Percentiles rank a stretch among this genome's conserved stretches.
Conservation (phyloP, 352 stramenopile species). For the Globisporangium megalacanthum region DNA sequence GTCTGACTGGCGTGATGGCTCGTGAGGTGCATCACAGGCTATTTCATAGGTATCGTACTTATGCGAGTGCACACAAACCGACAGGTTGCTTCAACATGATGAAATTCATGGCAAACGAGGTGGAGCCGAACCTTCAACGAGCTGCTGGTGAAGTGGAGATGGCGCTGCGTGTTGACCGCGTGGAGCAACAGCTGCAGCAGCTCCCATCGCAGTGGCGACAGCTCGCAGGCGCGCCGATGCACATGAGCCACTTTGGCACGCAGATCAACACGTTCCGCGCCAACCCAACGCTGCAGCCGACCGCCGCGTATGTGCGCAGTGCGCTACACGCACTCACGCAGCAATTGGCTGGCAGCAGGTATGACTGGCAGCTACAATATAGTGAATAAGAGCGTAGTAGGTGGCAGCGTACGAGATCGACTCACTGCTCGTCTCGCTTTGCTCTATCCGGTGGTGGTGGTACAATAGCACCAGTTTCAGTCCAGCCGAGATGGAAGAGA, state of each 20-base stretch:
- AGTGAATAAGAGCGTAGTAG: too few relatives aligned
- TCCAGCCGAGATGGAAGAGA: slow-evolving; percentile 36
- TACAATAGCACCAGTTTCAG: slow-evolving; percentile 21
- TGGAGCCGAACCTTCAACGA: background rate
- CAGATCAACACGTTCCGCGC: slow-evolving; percentile 61
- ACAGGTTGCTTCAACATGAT: background rate
- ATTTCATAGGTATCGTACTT: background rate
- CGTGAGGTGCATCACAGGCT: too few relatives aligned
- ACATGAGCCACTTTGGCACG: slow-evolving; percentile 55
- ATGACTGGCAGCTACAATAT: background rate
- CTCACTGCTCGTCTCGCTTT: too few relatives aligned
- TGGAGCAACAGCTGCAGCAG: slow-evolving; percentile 51
- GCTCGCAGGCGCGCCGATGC: slow-evolving; percentile 44
- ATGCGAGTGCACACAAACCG: too few relatives aligned
- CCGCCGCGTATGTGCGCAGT: slow-evolving; percentile 36
- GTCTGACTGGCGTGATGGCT: background rate
- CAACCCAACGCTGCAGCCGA: slow-evolving; percentile 42
- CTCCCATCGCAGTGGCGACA: slow-evolving; percentile 37
- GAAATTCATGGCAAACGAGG: background rate
- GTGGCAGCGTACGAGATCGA: too few relatives aligned
- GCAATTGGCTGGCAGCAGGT: slow-evolving; percentile 19
- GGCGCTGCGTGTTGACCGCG: slow-evolving; percentile 28
- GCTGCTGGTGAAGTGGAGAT: slow-evolving; percentile 30
- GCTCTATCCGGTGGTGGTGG: background rate
- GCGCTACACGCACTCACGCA: slow-evolving; percentile 32